Percentiles rank a stretch among this genome's conserved stretches.
Evolutionary conservation across 768 basidiomycete species (phyloP).

Genomic region (Termitomyces sp.): DNA sequence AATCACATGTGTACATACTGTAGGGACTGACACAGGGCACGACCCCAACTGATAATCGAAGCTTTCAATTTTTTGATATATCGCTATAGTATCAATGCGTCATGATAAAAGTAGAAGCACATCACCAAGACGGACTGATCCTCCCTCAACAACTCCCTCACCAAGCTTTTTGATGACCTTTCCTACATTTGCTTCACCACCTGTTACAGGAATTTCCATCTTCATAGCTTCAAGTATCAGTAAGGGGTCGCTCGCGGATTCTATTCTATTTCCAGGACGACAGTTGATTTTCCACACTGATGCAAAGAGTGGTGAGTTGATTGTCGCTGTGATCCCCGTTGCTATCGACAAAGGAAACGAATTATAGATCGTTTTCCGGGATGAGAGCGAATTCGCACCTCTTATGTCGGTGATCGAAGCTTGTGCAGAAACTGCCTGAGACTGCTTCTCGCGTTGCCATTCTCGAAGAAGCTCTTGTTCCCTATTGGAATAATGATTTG

Average conservation of each 20-base stretch:
- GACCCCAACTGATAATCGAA: too few relatives aligned
- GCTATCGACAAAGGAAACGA: background rate
- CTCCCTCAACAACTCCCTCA: constrained; percentile 40
- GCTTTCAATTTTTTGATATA: too few relatives aligned
- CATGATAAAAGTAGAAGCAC: constrained; percentile 33
- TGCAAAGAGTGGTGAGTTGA: constrained; percentile 40
- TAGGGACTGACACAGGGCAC: too few relatives aligned
- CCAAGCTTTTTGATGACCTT: constrained; percentile 38
- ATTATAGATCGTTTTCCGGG: background rate
- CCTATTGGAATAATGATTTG: constrained; percentile 21
- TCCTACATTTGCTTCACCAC: constrained; percentile 42
- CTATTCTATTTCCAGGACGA: constrained; percentile 38
- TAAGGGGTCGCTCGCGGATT: constrained; percentile 39
- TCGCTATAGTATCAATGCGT: background rate
- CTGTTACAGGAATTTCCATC: constrained; percentile 51
- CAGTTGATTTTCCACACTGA: constrained; percentile 49
- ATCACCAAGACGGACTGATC: constrained; percentile 45
- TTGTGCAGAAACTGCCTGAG: background rate
- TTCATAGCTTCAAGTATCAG: constrained; percentile 66
- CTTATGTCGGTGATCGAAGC: background rate
- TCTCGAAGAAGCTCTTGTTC: constrained; percentile 39
- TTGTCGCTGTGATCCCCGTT: background rate
- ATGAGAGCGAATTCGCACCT: background rate
- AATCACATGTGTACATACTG: too few relatives aligned
- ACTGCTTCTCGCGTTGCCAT: constrained; percentile 35